Percentiles rank a stretch among this genome's conserved stretches.
These are phyloP conservation scores for Plantago lanceolata DNA, from an alignment of 305 asterid species.

Conservation along the genomic window DNA sequence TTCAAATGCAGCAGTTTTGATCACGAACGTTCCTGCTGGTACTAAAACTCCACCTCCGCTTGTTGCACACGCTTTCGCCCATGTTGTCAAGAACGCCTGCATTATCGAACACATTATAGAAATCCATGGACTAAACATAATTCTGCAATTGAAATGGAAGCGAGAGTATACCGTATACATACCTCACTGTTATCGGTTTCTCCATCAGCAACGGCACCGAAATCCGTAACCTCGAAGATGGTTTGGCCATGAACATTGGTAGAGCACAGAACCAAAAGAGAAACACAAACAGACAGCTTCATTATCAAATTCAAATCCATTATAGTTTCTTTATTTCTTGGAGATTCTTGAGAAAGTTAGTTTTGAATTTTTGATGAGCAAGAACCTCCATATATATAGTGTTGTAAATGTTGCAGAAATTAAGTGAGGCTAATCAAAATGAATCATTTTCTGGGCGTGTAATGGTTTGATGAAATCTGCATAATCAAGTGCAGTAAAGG, in stretches of 20 bases:
- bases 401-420: neutral
- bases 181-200: constrained; percentile 26
- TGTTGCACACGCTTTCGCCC: constrained; percentile 26
- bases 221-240: constrained; percentile 19
- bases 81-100: constrained; percentile 24
- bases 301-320: no score
- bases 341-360: no score
- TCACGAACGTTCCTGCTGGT: constrained; percentile 23
- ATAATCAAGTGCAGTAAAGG: no score
- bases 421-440: no score
- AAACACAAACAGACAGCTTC: neutral
- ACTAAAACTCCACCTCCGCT: constrained; percentile 17
- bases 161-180: neutral
- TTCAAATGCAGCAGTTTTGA: neutral
- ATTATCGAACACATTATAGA: neutral
- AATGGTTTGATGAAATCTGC: no score
- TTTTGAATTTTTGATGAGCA: neutral
- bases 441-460: no score
- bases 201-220: constrained; percentile 24
- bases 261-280: neutral
- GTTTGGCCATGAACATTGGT: neutral
- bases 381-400: constrained; percentile 5
- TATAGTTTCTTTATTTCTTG: no score
- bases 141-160: neutral
- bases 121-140: no score